Evolutionary conservation across 2,329 filamentous ascomycete species (phyloP).

Genomic region (Penicillium sp.): DNA sequence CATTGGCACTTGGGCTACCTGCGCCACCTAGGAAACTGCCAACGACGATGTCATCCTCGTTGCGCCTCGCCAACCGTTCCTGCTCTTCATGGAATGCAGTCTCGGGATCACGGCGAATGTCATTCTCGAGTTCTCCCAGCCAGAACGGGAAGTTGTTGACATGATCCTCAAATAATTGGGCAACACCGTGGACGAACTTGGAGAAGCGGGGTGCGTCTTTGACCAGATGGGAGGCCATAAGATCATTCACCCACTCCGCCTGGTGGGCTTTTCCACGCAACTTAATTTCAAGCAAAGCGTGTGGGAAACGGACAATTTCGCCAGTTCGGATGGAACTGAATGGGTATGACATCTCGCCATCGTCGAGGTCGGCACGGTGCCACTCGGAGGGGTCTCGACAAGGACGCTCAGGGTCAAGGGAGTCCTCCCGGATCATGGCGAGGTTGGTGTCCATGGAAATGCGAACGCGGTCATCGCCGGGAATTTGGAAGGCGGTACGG

Average conservation of each 20-base stretch:
- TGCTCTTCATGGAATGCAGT: constrained; percentile 90
- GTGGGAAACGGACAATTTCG: constrained; percentile 88
- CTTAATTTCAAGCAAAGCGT: constrained; percentile 90
- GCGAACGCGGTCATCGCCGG: constrained; percentile 83
- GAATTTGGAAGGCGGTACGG: constrained; percentile 94
- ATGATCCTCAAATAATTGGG: constrained; percentile 88
- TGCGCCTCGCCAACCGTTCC: constrained; percentile 74
- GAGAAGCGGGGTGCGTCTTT: constrained; percentile 88
- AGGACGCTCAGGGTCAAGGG: constrained; percentile 77
- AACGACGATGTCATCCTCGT: constrained; percentile 84
- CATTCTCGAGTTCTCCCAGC: constrained; percentile 86
- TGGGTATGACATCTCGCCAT: constrained; percentile 77
- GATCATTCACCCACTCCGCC: constrained; percentile 83
- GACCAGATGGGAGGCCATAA: constrained; percentile 90
- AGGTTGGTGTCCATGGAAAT: constrained; percentile 92
- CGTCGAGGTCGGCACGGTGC: constrained; percentile 90
- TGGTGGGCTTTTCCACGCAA: constrained; percentile 64
- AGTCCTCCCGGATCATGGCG: constrained; percentile 75
- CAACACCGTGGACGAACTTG: constrained; percentile 94
- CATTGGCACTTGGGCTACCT: constrained; percentile 29
- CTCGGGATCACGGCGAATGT: constrained; percentile 92
- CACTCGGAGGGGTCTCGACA: constrained; percentile 86
- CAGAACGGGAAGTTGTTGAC: constrained; percentile 97
- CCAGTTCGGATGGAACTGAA: constrained; percentile 86
- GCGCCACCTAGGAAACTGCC: constrained; percentile 75